Percentiles rank a stretch among this genome's conserved stretches.
Conservation (phyloP, 192 early-diverging fungal genomes). For the Pecoramyces ruminantium region DNA sequence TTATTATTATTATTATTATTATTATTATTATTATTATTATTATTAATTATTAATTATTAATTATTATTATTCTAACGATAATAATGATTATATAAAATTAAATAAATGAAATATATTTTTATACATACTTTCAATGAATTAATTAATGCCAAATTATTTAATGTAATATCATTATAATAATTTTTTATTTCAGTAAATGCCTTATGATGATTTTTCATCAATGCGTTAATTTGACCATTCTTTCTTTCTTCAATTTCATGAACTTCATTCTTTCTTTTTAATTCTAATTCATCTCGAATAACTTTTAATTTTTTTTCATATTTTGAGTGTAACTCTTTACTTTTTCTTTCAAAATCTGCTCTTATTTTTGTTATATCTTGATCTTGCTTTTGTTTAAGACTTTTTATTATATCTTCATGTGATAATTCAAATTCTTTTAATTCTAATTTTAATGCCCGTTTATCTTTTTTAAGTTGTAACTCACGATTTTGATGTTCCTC, state of each 20-base stretch:
- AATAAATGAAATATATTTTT: not conserved
- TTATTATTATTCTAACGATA: no score
- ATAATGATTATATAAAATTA: no score
- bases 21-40: no score
- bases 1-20: no score
- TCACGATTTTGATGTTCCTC: slow-evolving; percentile 29
- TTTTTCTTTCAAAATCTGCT: slow-evolving; percentile 32
- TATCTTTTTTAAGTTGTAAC: slow-evolving; percentile 39
- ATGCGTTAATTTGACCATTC: slow-evolving; percentile 46
- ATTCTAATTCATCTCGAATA: slow-evolving; percentile 37
- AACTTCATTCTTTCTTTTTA: slow-evolving; percentile 46
- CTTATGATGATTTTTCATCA: slow-evolving; percentile 55
- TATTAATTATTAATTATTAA: no score
- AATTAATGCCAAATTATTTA: slow-evolving; percentile 46
- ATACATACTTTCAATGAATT: slow-evolving; percentile 34
- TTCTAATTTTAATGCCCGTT: slow-evolving; percentile 40
- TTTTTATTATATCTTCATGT: slow-evolving; percentile 45
- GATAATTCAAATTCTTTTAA: slow-evolving; percentile 43
- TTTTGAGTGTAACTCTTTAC: slow-evolving; percentile 36
- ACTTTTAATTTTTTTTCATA: slow-evolving; percentile 48
- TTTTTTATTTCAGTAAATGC: slow-evolving; percentile 52
- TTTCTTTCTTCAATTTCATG: slow-evolving; percentile 54
- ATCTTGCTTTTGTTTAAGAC: slow-evolving; percentile 35
- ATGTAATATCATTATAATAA: slow-evolving; percentile 52
- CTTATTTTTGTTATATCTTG: slow-evolving; percentile 32